Evolutionary conservation across 805 yeast genomes (phyloP), one percentile per base, ranked within the genome.

Genomic region (Candida mattraensis): DNA sequence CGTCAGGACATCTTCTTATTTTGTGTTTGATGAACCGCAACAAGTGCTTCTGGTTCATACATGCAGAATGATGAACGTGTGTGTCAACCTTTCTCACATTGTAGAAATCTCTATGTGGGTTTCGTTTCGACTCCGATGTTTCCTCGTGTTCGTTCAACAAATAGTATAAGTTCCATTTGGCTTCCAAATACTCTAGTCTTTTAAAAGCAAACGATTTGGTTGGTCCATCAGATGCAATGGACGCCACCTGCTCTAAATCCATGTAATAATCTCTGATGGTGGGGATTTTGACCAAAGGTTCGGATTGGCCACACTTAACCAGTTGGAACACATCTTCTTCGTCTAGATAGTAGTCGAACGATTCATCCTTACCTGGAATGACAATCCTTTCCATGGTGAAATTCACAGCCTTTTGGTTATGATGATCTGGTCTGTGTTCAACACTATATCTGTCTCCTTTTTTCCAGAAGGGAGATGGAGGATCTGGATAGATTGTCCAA

Each of bases 1-100:
- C 96, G 48, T 87, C 75, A 2, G 95, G 89, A 30, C 69, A 67
- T 41, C 87, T 85, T 66, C 91, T 87, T 64, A 93, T 80, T 66
- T 93, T 93, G 59, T 88, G 87, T 64, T 93, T 93, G 61, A 93
- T 93, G 61, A 87, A 93, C 53, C 99, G 81, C 47, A 93, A 69
- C 52, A 93, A 67, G 66, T 93, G 99, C 63, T 93, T 93, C 65
- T 93, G 99, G 56, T 94, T 94, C 98, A 94, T 94, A 62, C 97
- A 89, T 8, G 99, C 99, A 7, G 96, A 86, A 60, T 94, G 99
- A 60, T 93, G 99, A 51, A 93, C 96, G 70, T 93, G 99, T 13
- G 98, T 93, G 58, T 91, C 99, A 24, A 93, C 97, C 60, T 91
- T 91, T 66, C 98, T 78, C 28, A 88, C 96, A 54, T 91, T 91